Base-by-base conservation (phyloP, 805 yeast genomes). In the Debaryomyces castellii region DNA sequence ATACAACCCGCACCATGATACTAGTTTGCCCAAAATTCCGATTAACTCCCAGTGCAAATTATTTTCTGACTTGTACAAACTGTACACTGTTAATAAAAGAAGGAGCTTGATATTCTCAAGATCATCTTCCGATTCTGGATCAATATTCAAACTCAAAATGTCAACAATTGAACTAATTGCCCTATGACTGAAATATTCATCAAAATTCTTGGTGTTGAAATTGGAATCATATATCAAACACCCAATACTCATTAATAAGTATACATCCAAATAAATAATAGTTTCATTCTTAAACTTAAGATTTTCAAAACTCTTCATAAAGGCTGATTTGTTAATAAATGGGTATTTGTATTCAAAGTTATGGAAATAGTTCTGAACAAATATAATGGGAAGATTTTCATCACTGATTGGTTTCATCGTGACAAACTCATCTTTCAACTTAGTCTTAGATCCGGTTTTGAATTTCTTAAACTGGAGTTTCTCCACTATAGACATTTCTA, bases 171-270 rank as follows among this genome's bases (percentile, higher is more conserved):
- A 55, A 44, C 60, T 66, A 14, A 72, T 59, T 33, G 52, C 54
- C 23, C 58, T 56, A 39, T 64, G 70, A 42, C 59, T 65, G 52
- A 73, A 73, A 44, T 51, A 60, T 12, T 54, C 50, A 4, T 49
- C 44, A 52, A 66, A 72, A 34, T 55, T 50, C 10, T 46, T 43
- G 7, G 51, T 45, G 16, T 57, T 48, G 40, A 50, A 51, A 37
- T 60, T 52, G 14, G 64, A 52, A 49, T 70, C 76, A 46, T 62
- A 58, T 5, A 71, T 52, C 34, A 69, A 52, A 48, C 75, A 67
- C 8, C 76, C 76, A 20, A 69, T 66, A 44, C 71, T 60, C 60
- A 72, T 52, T 32, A 71, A 53, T 43, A 72, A 48, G 53, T 70
- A 72, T 16, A 66, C 53, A 48, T 71, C 74, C 47, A 71, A 53